Evolutionary conservation across 139 green algal genomes (phyloP).

Genomic region (Astrephomene gubernaculifera): DNA sequence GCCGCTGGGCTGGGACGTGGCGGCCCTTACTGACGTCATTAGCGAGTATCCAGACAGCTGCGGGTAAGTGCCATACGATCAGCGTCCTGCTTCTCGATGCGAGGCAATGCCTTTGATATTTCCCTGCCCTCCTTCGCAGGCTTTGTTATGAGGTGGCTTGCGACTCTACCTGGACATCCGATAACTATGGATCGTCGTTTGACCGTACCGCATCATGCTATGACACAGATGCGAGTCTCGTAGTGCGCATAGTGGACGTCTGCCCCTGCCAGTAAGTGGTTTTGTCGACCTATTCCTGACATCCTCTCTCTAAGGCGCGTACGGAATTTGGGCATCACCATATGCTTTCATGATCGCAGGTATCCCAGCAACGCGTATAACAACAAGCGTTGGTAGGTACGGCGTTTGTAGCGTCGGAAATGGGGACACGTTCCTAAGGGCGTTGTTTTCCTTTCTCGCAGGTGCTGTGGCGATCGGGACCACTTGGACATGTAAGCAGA

Average conservation of each 20-base stretch:
- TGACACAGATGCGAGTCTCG: constrained; percentile 11
- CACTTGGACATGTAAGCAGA: constrained; percentile 32
- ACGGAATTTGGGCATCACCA: too few species aligned
- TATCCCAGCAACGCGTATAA: constrained; percentile 21
- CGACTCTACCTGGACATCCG: not conserved
- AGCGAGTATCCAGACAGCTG: constrained; percentile 3
- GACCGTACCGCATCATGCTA: constrained; percentile 35
- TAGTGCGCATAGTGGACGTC: constrained; percentile 38
- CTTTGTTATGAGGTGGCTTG: constrained; percentile 38
- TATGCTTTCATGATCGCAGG: not conserved
- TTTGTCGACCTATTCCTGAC: too few species aligned
- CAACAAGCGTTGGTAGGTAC: constrained; percentile 46
- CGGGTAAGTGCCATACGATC: not conserved
- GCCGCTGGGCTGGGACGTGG: not conserved
- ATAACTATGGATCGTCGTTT: not conserved
- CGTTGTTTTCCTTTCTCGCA: constrained; percentile 1
- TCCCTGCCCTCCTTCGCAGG: not conserved
- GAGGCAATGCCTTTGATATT: too few species aligned
- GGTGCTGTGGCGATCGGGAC: constrained; percentile 37
- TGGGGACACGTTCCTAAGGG: not conserved
- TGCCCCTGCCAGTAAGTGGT: constrained; percentile 34
- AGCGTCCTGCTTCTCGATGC: not conserved
- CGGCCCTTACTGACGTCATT: constrained; percentile 15
- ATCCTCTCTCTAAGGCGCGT: too few species aligned
- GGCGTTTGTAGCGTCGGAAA: not conserved